A percentile compares a stretch with the other conserved stretches of the same genome.
phyloP scores from a whole-genome alignment of 106 monocot species.

The Acorus gramineus region DNA sequence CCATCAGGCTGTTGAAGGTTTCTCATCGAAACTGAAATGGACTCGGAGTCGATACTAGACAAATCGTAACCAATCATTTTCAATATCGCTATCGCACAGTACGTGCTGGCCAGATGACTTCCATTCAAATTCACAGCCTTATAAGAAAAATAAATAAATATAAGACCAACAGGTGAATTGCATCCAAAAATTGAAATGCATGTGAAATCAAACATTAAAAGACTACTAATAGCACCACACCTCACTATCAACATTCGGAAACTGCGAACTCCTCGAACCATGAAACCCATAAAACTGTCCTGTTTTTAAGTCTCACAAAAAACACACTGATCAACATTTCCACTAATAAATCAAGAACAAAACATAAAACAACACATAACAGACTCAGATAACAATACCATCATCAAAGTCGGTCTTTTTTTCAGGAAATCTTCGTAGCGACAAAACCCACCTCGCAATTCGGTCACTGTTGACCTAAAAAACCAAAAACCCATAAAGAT shows the following conservation, averaged over 20 bases:
- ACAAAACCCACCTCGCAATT: conserved; percentile 69
- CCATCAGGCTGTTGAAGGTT: too few relatives aligned
- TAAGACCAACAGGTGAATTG: neutral
- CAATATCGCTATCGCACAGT: too few relatives aligned
- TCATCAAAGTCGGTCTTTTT: conserved; percentile 18
- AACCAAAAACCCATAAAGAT: neutral
- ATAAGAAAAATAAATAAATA: conserved; percentile 2
- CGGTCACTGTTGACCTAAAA: conserved; percentile 71
- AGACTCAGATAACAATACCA: conserved; percentile 15
- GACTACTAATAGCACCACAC: conserved; percentile 13
- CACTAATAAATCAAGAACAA: neutral
- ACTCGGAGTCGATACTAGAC: too few relatives aligned
- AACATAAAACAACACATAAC: neutral
- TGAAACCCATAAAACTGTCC: conserved; percentile 86
- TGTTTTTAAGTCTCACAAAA: conserved; percentile 6
- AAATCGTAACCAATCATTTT: too few relatives aligned
- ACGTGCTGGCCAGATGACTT: too few relatives aligned
- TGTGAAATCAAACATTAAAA: neutral
- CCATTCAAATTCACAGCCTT: conserved; percentile 17
- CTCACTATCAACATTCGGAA: conserved; percentile 15
- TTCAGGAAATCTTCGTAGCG: conserved; percentile 54
- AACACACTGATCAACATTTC: neutral
- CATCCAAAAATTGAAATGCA: neutral
- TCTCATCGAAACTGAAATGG: too few relatives aligned
- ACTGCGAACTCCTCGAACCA: conserved; percentile 68